Evolutionary conservation across 345 rosid species (phyloP).

Genomic region (Euphorbia peplus): DNA sequence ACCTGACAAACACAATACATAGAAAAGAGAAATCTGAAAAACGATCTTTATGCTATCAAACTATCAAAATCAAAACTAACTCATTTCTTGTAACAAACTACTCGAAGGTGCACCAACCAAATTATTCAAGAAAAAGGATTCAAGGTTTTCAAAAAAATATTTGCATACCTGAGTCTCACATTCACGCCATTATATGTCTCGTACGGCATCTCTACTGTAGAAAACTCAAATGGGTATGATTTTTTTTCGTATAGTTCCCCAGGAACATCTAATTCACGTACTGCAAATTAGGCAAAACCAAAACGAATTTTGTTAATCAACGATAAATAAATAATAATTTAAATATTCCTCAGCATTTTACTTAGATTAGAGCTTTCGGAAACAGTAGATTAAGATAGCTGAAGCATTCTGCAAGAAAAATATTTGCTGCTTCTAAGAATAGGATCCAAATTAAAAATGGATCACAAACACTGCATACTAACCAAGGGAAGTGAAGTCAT

Average conservation of each 20-base stretch:
- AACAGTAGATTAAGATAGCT: neutral
- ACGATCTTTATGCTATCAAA: neutral
- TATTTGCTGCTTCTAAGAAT: neutral
- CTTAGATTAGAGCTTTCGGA: neutral
- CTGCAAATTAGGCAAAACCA: slow-evolving; percentile 40
- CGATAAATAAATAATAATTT: neutral
- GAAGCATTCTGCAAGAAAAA: neutral
- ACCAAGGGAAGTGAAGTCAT: slow-evolving; percentile 97
- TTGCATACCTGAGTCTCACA: slow-evolving; percentile 83
- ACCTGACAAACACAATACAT: neutral
- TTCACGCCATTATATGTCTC: slow-evolving; percentile 92
- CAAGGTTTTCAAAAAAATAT: neutral
- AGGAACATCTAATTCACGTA: slow-evolving; percentile 94
- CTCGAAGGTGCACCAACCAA: neutral
- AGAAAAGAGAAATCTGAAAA: neutral
- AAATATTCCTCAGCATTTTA: neutral
- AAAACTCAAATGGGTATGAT: slow-evolving; percentile 84
- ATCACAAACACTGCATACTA: slow-evolving; percentile 23
- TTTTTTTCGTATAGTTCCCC: slow-evolving; percentile 92
- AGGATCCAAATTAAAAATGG: neutral
- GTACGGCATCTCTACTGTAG: slow-evolving; percentile 94
- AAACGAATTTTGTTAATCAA: neutral
- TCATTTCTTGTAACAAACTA: slow-evolving; percentile 7
- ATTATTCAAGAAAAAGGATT: neutral
- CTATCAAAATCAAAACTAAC: neutral